These are phyloP conservation scores for Brasilioporus rufonigricans DNA, from an alignment of 768 basidiomycete species.

Conservation along the genomic window DNA sequence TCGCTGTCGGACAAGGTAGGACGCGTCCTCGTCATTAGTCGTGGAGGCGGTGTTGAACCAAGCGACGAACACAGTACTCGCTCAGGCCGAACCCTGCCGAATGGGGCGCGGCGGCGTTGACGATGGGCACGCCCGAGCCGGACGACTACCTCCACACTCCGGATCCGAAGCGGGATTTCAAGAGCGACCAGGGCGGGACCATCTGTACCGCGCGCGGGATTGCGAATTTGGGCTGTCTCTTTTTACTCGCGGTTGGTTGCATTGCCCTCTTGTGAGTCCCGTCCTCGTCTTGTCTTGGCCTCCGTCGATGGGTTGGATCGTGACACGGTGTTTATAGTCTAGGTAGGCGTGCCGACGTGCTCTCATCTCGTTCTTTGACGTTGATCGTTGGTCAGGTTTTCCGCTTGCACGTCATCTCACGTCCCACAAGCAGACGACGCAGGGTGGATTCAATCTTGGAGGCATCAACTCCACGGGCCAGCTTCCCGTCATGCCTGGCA, in stretches of 20 bases:
- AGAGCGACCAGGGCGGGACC: conserved; percentile 54
- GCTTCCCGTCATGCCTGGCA: conserved; percentile 41
- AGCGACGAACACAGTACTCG: conserved; percentile 31
- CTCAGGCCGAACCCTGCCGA: conserved; percentile 44
- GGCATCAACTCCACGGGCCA: conserved; percentile 76
- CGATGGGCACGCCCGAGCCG: conserved; percentile 45
- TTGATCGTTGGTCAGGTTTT: conserved; percentile 34
- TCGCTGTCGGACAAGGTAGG: conserved; percentile 27
- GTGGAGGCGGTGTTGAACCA: neutral
- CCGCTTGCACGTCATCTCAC: conserved; percentile 50
- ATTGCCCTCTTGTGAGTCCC: conserved; percentile 56
- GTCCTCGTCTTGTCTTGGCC: neutral
- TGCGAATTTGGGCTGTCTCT: conserved; percentile 64
- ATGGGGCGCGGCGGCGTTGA: conserved; percentile 47
- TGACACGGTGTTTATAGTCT: conserved; percentile 9
- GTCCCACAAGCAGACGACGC: conserved; percentile 37
- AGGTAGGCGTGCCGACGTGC: conserved; percentile 5
- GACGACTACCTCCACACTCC: conserved; percentile 69
- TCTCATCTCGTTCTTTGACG: neutral
- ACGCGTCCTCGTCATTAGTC: neutral
- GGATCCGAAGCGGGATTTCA: conserved; percentile 50
- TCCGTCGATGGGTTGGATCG: neutral
- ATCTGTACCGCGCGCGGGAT: conserved; percentile 63
- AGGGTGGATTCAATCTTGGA: conserved; percentile 68
- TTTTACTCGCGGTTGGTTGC: conserved; percentile 47